Base-by-base conservation (phyloP, 441 rosid species). In the Gossypium lobatum region DNA sequence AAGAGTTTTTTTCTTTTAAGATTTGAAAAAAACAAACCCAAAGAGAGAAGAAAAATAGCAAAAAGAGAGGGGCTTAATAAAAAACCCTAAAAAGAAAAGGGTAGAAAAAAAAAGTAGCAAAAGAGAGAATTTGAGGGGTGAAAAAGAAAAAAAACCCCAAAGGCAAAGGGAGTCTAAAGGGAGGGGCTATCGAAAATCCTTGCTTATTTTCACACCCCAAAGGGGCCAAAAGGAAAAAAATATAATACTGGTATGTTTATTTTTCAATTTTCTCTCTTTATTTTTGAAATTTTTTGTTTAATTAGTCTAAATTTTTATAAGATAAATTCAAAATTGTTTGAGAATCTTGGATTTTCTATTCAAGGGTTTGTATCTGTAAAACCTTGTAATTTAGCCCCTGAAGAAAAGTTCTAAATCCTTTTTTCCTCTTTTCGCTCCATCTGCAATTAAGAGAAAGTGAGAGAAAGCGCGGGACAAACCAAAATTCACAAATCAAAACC, bases 321-420 rank as follows among this genome's bases (percentile, higher is more conserved):
- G 2, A 59, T 13, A 13, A 6, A 60, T 26, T 23, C 6, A n/a
- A 17, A 37, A 31, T 20, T 42, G 16, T 20, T 9, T 39, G 42
- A 7, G 34, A 73, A 53, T 21, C 42, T 64, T 2, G 11, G 31
- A 34, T 13, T 62, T 61, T 50, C 6, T 60, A 59, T 46, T 1
- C 10, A 34, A 77, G 88, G 84, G 87, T 80, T 83, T 85, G 79
- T 70, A 74, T 80, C 77, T 79, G 70, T 83, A 31, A 73, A 81
- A 72, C 28, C 65, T 83, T 50, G 77, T 72, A 76, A 75, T 84
- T 10, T 78, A 70, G 74, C 81, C 87, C 86, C 46, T 58, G 21
- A 53, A 60, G 25, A 55, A 42, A 14, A 48, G 2, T 20, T 53
- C 1, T 61, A 2, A 20, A 31, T 18, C 70, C 67, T 25, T 18